Base-by-base conservation (phyloP, 305 asterid species). In the Petunia hybrid region DNA sequence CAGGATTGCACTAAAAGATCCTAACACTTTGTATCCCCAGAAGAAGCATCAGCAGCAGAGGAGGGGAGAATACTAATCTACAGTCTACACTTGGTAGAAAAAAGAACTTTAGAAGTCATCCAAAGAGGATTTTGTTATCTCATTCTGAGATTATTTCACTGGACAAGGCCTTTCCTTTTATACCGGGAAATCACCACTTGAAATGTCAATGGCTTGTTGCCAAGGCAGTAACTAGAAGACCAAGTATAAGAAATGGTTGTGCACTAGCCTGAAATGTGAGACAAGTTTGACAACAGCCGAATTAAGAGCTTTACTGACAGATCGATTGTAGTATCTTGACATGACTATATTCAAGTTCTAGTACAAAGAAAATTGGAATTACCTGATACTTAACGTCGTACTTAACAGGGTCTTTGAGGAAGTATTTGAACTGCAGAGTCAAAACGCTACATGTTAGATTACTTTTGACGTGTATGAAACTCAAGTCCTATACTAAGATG, bases 301-400 rank as follows among this genome's bases (percentile, higher is more conserved):
- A 38, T 57, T 62, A 39, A 16, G 51, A 70, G 64, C 51, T 22
- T 8, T 2, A 22, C 22, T 6, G 43, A 63, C 36, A 63, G 71
- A 68, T 8, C 16, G 7, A 8, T 31, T 42, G 5, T 5, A 16
- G 4, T 68, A 48, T 1, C 42, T 42, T 43, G 9, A 4, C 31
- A 42, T 43, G 41, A 10, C 55, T 1, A 41, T 13, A 48, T 6
- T 69, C 5, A 7, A 4, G 22, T 69, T 77, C 3, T 45, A 36
- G 38, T 60, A 36, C 8, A 35, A 75, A 60, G 71, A 61, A 46
- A 36, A 69, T 65, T 40, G 80, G 51, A 14, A 8, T 76, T 86
- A 90, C 99, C 99, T 95, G 99, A 86, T 95, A 95, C 83, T 94
- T 94, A 81, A 93, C 99, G 40, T 93, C 99, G 46, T 93, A 93